Conservation (phyloP, 1,284 basidiomycete species). For the Chiua sp. region DNA sequence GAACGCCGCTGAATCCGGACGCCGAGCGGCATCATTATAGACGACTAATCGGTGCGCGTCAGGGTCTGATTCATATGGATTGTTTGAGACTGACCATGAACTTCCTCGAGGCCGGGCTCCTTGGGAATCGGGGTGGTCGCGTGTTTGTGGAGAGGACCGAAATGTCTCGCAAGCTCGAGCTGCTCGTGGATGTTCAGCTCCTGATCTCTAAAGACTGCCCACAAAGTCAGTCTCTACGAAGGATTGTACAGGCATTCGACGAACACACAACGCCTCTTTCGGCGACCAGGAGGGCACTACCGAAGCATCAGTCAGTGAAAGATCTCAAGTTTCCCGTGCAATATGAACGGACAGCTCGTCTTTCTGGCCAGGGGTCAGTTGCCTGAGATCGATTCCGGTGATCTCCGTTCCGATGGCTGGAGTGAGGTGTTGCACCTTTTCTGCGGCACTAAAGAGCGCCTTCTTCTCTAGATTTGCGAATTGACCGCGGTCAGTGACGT, state of each 20-base stretch:
- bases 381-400: slow-evolving; percentile 64
- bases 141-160: slow-evolving; percentile 83
- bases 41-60: slow-evolving; percentile 52
- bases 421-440: slow-evolving; percentile 64
- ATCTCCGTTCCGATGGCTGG: slow-evolving; percentile 72
- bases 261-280: slow-evolving; percentile 74
- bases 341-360: slow-evolving; percentile 60
- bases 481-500: slow-evolving; percentile 67
- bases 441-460: slow-evolving; percentile 58
- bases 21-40: slow-evolving; percentile 70
- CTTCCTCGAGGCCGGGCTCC: slow-evolving; percentile 75
- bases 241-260: slow-evolving; percentile 27
- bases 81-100: slow-evolving; percentile 61
- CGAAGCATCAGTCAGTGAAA: slow-evolving; percentile 1
- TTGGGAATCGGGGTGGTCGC: slow-evolving; percentile 80
- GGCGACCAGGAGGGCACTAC: slow-evolving; percentile 67
- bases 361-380: slow-evolving; percentile 63
- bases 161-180: slow-evolving; percentile 74
- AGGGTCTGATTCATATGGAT: slow-evolving; percentile 4
- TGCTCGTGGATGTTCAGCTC: slow-evolving; percentile 73
- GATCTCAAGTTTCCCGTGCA: background rate
- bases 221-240: slow-evolving; percentile 17
- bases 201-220: slow-evolving; percentile 73
- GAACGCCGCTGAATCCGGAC: slow-evolving; percentile 73
- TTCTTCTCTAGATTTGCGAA: slow-evolving; percentile 66